A percentile compares a stretch with the other conserved stretches of the same genome.
Conservation (phyloP, 768 basidiomycete genomes). For the Rhizopogon sp. region DNA sequence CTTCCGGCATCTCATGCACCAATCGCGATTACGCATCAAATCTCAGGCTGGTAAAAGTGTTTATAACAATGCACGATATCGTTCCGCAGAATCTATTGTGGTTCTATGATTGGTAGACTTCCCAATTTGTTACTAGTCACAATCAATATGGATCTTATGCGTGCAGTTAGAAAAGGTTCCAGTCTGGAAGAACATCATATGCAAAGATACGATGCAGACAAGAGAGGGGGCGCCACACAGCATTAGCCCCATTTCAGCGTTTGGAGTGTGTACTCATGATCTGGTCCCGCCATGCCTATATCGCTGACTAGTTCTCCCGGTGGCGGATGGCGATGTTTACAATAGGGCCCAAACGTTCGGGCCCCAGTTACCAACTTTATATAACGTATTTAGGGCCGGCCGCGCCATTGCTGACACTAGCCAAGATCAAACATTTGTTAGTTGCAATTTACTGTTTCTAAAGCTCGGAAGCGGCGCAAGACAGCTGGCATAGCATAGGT, state of each 20-base stretch:
- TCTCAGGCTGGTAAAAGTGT: constrained; percentile 78
- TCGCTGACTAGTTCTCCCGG: constrained; percentile 19
- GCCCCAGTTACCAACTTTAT: constrained; percentile 3
- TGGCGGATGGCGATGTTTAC: constrained; percentile 30
- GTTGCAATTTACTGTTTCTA: constrained; percentile 6
- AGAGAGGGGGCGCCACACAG: constrained; percentile 15
- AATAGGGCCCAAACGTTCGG: constrained; percentile 19
- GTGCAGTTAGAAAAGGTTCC: neutral
- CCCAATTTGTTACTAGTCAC: neutral
- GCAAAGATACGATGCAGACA: neutral
- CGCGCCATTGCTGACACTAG: constrained; percentile 2
- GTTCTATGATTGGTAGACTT: constrained; percentile 40
- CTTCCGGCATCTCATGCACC: constrained; percentile 14
- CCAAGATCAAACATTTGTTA: neutral
- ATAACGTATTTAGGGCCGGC: constrained; percentile 15
- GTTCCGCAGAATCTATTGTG: constrained; percentile 49
- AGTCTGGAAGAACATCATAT: constrained; percentile 6
- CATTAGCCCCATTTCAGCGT: constrained; percentile 7
- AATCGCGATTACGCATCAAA: constrained; percentile 10
- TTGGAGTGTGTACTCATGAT: neutral
- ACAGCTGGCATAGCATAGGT: constrained; percentile 5
- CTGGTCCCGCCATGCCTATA: constrained; percentile 6
- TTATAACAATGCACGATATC: constrained; percentile 78
- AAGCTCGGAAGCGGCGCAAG: constrained; percentile 13
- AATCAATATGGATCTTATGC: constrained; percentile 5